These are phyloP conservation scores for Teratosphaeria viscida DNA, from an alignment of 2,329 filamentous ascomycete genomes.

Conservation along the genomic window DNA sequence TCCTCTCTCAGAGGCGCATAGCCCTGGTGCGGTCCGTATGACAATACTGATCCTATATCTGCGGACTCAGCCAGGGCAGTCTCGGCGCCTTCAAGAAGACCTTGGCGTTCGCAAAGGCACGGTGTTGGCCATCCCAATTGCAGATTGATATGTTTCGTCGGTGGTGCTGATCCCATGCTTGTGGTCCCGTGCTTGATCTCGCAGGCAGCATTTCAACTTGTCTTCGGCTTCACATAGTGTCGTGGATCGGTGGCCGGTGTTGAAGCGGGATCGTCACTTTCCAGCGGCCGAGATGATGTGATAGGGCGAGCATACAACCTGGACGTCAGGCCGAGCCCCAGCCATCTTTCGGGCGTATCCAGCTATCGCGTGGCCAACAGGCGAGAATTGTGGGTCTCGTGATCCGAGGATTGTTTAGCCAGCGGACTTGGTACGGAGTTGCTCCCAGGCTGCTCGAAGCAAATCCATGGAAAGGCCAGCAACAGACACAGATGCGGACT, in stretches of 20 bases:
- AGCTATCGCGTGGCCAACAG: too few species aligned
- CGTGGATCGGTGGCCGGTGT: too few species aligned
- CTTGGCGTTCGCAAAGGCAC: neutral
- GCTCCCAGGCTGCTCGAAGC: neutral
- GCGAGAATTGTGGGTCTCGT: too few species aligned
- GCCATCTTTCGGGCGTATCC: too few species aligned
- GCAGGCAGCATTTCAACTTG: too few species aligned
- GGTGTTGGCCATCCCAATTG: neutral
- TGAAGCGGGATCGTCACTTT: too few species aligned
- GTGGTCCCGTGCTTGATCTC: neutral
- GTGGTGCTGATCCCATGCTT: neutral
- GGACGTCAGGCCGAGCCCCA: too few species aligned
- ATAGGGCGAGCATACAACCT: neutral
- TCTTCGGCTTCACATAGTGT: too few species aligned
- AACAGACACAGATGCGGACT: neutral
- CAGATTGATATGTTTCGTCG: neutral
- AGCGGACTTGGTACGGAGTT: neutral
- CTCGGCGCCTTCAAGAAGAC: neutral
- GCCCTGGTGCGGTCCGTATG: neutral
- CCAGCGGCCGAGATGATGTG: neutral
- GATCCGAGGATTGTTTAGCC: neutral
- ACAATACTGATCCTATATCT: neutral
- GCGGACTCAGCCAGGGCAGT: neutral
- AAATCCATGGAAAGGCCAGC: neutral
- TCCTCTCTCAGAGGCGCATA: neutral